These are phyloP conservation scores for Kwoniella dendrophila DNA, from an alignment of 768 basidiomycete species.

Conservation along the genomic window DNA sequence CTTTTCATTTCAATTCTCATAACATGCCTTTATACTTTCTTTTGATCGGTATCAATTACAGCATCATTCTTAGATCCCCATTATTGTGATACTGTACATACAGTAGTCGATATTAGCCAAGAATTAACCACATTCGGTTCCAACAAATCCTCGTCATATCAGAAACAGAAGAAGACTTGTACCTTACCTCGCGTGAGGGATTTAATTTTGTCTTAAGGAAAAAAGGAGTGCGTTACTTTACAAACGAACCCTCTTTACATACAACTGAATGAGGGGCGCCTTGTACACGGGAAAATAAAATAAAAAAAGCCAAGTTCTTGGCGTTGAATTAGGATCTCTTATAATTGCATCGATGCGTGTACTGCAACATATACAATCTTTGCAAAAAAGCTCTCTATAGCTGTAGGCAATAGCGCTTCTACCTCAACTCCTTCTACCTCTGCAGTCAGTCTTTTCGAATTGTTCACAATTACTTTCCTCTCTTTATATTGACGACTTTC, in stretches of 20 bases:
- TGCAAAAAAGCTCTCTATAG: too few relatives aligned
- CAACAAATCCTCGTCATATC: too few relatives aligned
- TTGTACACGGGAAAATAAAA: neutral
- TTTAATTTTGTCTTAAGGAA: neutral
- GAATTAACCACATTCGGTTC: too few relatives aligned
- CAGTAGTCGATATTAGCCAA: too few relatives aligned
- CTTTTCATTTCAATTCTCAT: too few relatives aligned
- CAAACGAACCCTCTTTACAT: neutral
- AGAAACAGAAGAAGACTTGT: too few relatives aligned
- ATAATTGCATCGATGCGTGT: neutral
- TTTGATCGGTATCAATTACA: too few relatives aligned
- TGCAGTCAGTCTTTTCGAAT: neutral
- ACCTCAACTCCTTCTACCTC: neutral
- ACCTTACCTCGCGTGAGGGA: too few relatives aligned
- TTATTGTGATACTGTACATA: too few relatives aligned
- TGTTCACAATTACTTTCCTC: neutral
- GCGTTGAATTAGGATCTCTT: slow-evolving; percentile 3
- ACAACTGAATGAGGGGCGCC: neutral
- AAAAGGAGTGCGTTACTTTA: slow-evolving; percentile 4
- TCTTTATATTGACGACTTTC: neutral
- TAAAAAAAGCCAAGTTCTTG: slow-evolving; percentile 5
- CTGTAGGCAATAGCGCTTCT: neutral
- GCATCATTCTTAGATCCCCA: too few relatives aligned
- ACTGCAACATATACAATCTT: neutral
- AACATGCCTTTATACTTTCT: too few relatives aligned